Evolutionary conservation across 805 yeast genomes (phyloP).

Genomic region (Kazachstania kunashirensis): DNA sequence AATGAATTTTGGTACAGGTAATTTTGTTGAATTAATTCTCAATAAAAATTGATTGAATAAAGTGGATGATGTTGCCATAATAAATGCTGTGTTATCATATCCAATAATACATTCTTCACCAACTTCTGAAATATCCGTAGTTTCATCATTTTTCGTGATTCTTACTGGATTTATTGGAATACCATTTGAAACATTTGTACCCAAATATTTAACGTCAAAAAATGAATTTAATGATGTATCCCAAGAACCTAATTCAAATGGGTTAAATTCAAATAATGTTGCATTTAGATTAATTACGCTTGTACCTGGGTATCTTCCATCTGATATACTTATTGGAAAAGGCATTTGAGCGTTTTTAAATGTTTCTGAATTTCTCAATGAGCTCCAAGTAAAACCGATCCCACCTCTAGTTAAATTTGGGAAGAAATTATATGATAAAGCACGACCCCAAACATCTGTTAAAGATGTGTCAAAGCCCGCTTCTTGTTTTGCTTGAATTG

Average conservation of each 20-base stretch:
- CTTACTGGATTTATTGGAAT: slow-evolving; percentile 31
- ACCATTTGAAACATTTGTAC: slow-evolving; percentile 57
- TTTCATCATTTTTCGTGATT: background rate
- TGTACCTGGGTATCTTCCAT: slow-evolving; percentile 56
- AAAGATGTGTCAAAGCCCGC: slow-evolving; percentile 64
- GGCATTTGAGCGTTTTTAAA: slow-evolving; percentile 59
- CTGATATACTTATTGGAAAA: slow-evolving; percentile 57
- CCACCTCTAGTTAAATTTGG: slow-evolving; percentile 50
- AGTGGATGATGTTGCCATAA: slow-evolving; percentile 76
- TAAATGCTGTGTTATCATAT: slow-evolving; percentile 72
- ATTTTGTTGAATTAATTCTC: slow-evolving; percentile 39
- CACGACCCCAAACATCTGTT: slow-evolving; percentile 76
- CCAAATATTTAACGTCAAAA: slow-evolving; percentile 58
- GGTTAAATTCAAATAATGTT: slow-evolving; percentile 54
- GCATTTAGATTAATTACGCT: slow-evolving; percentile 51
- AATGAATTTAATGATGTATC: slow-evolving; percentile 64
- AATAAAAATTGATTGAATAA: slow-evolving; percentile 64
- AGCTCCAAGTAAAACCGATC: slow-evolving; percentile 50
- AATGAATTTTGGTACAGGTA: slow-evolving; percentile 31
- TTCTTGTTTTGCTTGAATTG: slow-evolving; percentile 39
- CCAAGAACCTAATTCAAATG: slow-evolving; percentile 80
- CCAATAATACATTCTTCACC: slow-evolving; percentile 47
- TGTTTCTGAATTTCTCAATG: slow-evolving; percentile 48
- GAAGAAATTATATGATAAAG: slow-evolving; percentile 65
- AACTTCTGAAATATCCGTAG: background rate